These are phyloP conservation scores for Exophiala viscosa DNA, from an alignment of 2,329 filamentous ascomycete species.

Conservation along the genomic window DNA sequence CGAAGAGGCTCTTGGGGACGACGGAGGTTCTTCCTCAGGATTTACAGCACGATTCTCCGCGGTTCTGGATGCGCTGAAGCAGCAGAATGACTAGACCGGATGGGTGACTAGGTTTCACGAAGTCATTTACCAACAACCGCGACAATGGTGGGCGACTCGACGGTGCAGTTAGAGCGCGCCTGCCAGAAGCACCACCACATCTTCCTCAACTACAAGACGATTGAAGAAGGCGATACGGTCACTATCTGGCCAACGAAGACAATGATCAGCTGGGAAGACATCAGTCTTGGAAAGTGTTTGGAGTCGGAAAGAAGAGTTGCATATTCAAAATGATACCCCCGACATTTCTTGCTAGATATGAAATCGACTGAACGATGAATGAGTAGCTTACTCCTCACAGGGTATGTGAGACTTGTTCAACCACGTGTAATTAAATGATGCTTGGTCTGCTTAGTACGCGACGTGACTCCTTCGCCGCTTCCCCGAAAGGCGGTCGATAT, in stretches of 20 bases:
- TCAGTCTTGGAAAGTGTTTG: background rate
- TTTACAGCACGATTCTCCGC: constrained; percentile 16
- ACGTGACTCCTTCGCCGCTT: background rate
- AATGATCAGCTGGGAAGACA: background rate
- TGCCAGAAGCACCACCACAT: too few relatives aligned
- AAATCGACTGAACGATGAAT: too few relatives aligned
- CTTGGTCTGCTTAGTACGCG: background rate
- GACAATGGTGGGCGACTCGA: too few relatives aligned
- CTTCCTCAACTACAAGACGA: too few relatives aligned
- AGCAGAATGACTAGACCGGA: background rate
- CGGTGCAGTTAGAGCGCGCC: too few relatives aligned
- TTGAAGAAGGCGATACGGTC: too few relatives aligned
- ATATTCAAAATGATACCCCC: background rate
- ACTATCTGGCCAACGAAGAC: background rate
- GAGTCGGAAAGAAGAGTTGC: background rate
- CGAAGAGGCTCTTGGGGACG: constrained; percentile 39
- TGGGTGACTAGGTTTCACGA: background rate
- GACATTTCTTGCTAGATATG: background rate
- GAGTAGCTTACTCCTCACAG: too few relatives aligned
- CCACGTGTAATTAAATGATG: too few relatives aligned
- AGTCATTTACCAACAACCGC: too few relatives aligned
- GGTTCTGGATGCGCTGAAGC: constrained; percentile 14
- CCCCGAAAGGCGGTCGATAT: background rate
- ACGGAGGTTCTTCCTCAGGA: constrained; percentile 12
- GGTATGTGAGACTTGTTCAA: too few relatives aligned